Percentiles rank a stretch among this genome's conserved stretches.
Conservation (phyloP, 2,329 filamentous ascomycete species). For the Parafenestella ontariensis region DNA sequence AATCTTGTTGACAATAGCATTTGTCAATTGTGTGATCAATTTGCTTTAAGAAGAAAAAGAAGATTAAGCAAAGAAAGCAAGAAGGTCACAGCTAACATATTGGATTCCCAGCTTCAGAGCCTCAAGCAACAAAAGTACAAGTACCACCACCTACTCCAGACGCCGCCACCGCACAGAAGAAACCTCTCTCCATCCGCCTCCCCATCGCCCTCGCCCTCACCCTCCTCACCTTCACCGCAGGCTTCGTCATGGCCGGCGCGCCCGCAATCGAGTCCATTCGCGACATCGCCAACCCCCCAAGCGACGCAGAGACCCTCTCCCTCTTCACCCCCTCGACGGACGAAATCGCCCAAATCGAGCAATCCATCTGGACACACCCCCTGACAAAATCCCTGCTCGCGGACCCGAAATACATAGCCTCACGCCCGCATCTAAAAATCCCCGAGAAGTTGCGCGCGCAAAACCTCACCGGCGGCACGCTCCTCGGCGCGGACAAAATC, state of each 20-base stretch:
- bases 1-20: neutral
- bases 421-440: slow-evolving; percentile 86
- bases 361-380: slow-evolving; percentile 76
- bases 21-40: no score
- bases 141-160: slow-evolving; percentile 13
- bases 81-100: slow-evolving; percentile 5
- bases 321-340: slow-evolving; percentile 67
- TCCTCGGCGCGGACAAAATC: slow-evolving; percentile 77
- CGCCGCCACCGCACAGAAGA: neutral
- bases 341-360: slow-evolving; percentile 67
- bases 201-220: slow-evolving; percentile 56
- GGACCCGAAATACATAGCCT: slow-evolving; percentile 73
- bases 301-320: slow-evolving; percentile 75
- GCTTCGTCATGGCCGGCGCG: slow-evolving; percentile 64
- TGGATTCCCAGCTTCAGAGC: slow-evolving; percentile 9
- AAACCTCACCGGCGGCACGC: slow-evolving; percentile 82
- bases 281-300: slow-evolving; percentile 62
- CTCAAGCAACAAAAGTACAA: slow-evolving; percentile 16
- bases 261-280: slow-evolving; percentile 60
- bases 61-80: no score
- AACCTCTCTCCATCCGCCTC: slow-evolving; percentile 45
- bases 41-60: no score
- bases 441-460: slow-evolving; percentile 72
- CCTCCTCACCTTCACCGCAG: slow-evolving; percentile 58
- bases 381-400: slow-evolving; percentile 72